phyloP scores from a whole-genome alignment of 768 basidiomycete genomes.

The Lyophyllum atratum region DNA sequence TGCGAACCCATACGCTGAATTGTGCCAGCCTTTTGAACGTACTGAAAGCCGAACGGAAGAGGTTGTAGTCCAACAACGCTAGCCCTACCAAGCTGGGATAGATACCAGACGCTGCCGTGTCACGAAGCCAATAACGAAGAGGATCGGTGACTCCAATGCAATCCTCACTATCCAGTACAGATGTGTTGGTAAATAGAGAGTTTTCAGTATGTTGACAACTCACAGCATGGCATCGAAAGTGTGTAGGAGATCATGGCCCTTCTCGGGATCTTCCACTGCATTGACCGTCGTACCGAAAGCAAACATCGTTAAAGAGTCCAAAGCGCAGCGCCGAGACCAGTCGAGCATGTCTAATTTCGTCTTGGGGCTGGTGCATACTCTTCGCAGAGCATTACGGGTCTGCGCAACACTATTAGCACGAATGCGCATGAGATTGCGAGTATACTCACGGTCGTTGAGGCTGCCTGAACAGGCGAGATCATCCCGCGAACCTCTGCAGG shows the following conservation, averaged over 20 bases:
- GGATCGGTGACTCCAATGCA: neutral
- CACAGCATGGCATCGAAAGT: constrained; percentile 8
- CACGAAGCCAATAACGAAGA: neutral
- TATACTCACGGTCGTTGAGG: neutral
- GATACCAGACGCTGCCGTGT: neutral
- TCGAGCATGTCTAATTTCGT: constrained; percentile 7
- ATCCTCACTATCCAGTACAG: neutral
- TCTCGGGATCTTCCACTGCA: constrained; percentile 5
- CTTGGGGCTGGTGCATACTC: neutral
- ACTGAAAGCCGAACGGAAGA: constrained; percentile 6
- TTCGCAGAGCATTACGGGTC: neutral
- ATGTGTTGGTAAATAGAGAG: neutral
- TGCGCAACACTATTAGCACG: neutral
- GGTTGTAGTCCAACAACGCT: constrained; percentile 4
- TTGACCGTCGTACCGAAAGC: constrained; percentile 4
- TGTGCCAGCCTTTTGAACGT: constrained; percentile 3
- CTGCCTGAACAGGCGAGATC: constrained; percentile 6
- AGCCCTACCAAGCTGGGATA: constrained; percentile 3
- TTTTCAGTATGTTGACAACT: neutral
- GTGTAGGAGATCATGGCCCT: constrained; percentile 3
- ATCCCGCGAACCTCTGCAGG: constrained; percentile 5
- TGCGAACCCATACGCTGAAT: constrained; percentile 3
- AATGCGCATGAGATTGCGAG: neutral
- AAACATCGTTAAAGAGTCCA: constrained; percentile 8
- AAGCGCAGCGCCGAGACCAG: constrained; percentile 4